phyloP scores from a whole-genome alignment of 2,329 filamentous ascomycete species.

The Zymoseptoria passerinii region DNA sequence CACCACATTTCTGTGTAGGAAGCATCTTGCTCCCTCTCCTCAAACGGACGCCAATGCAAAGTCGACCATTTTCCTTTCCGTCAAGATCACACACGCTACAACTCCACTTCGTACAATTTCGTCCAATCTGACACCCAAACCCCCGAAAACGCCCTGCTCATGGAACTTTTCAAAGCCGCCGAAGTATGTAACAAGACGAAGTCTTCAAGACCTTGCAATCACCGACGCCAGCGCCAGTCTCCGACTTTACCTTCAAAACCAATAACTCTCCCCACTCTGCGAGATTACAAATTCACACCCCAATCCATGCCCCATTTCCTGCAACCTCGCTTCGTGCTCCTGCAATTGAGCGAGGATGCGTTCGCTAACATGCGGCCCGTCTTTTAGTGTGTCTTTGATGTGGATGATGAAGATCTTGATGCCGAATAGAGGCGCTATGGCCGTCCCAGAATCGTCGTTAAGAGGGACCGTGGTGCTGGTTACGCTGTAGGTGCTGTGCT shows the following conservation, averaged over 20 bases:
- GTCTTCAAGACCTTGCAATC: background rate
- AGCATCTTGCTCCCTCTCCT: background rate
- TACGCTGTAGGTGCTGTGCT: constrained; percentile 1
- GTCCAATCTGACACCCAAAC: background rate
- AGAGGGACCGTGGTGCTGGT: background rate
- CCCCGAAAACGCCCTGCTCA: background rate
- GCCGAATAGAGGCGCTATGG: constrained; percentile 52
- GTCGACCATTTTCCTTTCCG: background rate
- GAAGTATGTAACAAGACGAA: no score
- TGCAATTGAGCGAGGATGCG: constrained; percentile 62
- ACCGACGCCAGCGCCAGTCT: background rate
- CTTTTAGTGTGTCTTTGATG: constrained; percentile 69
- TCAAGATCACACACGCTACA: background rate
- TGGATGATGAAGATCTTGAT: constrained; percentile 84
- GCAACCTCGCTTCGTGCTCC: constrained; percentile 48
- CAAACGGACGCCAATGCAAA: background rate
- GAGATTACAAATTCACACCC: constrained; percentile 77
- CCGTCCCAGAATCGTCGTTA: background rate
- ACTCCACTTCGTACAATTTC: background rate
- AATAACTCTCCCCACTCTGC: constrained; percentile 52
- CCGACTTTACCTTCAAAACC: constrained; percentile 32
- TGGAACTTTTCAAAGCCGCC: background rate
- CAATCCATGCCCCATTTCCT: constrained; percentile 48
- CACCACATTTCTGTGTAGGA: background rate
- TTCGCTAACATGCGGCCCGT: constrained; percentile 57